Conservation (phyloP, 2,329 filamentous ascomycete genomes). For the Colletotrichum karsti region DNA sequence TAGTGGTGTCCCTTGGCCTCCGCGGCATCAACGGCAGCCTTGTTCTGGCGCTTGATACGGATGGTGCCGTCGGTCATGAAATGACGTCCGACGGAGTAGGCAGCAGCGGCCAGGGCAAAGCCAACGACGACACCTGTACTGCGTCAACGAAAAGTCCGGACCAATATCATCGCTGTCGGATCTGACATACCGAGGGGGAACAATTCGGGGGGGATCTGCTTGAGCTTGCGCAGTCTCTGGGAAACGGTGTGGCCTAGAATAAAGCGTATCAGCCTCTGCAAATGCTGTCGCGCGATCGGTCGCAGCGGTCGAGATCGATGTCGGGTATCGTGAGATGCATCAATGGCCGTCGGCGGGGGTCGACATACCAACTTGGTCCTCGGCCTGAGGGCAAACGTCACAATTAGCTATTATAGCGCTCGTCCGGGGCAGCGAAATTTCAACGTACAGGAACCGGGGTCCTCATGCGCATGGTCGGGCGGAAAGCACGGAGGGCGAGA, state of each 20-base stretch:
- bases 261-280: constrained; percentile 5
- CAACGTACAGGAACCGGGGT: constrained; percentile 76
- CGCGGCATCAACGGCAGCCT: constrained; percentile 43
- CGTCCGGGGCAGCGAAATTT: constrained; percentile 16
- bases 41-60: constrained; percentile 79
- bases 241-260: constrained; percentile 90
- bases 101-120: constrained; percentile 82
- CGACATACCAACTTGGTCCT: constrained; percentile 73
- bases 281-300: constrained; percentile 3
- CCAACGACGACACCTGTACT: constrained; percentile 81
- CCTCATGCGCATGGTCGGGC: constrained; percentile 72
- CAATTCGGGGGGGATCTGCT: constrained; percentile 92
- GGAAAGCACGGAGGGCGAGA: constrained; percentile 72
- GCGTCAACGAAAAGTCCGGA: background rate
- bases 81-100: constrained; percentile 85
- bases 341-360: constrained; percentile 31
- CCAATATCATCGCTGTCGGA: constrained; percentile 18
- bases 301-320: constrained; percentile 5
- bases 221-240: constrained; percentile 89
- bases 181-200: constrained; percentile 83
- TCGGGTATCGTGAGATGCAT: constrained; percentile 6
- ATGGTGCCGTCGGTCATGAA: constrained; percentile 91
- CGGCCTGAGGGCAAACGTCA: constrained; percentile 57
- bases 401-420: constrained; percentile 38
- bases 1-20: constrained; percentile 45